Conservation (phyloP, 164 flowering plant species). For the Tetrastigma voinierianum region DNA sequence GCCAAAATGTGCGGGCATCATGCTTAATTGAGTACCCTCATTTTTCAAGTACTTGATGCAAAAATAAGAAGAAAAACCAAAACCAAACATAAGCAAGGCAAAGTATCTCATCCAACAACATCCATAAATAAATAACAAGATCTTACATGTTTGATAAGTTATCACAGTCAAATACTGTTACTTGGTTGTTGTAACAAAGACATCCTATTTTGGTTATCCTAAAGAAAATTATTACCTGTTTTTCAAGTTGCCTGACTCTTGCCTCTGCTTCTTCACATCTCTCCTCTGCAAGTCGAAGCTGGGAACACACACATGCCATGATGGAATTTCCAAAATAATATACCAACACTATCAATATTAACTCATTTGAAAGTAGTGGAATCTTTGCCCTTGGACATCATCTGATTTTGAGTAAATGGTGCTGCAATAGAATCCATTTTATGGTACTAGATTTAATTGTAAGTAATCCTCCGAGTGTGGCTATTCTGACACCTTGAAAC, state of each 20-base stretch:
- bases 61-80: neutral
- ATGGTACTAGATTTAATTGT: neutral
- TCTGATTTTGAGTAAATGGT: neutral
- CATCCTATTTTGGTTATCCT: neutral
- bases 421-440: no score
- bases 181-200: neutral
- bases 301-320: constrained; percentile 27
- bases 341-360: neutral
- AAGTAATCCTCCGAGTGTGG: neutral
- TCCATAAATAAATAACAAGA: neutral
- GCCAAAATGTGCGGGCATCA: no score
- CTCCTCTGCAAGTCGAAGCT: constrained; percentile 88
- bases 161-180: neutral
- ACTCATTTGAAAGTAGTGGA: neutral
- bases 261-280: constrained; percentile 81
- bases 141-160: neutral
- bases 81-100: neutral
- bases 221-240: constrained; percentile 48
- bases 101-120: neutral
- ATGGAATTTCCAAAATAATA: constrained; percentile 18
- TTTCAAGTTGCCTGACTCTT: constrained; percentile 76
- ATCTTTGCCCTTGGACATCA: constrained; percentile 1
- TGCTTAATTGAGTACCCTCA: no score
- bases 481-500: constrained; percentile 3
- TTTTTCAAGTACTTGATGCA: no score